Conservation (phyloP, 1,139 yeast species). For the Candida sp. region DNA sequence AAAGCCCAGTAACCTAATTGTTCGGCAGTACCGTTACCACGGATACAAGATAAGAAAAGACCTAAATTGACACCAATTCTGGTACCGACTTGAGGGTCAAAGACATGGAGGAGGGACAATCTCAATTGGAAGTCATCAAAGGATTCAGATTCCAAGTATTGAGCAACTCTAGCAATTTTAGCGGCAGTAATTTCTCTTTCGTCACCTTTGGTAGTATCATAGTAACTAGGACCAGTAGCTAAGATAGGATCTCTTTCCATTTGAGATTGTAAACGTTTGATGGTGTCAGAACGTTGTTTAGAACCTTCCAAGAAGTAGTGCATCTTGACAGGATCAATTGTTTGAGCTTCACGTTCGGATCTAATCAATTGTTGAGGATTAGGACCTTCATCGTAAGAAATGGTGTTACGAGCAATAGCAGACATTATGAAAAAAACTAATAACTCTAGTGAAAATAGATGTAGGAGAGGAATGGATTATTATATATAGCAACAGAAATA, state of each 20-base stretch:
- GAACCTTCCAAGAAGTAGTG: slow-evolving; percentile 47
- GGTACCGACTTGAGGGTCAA: slow-evolving; percentile 49
- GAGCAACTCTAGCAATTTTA: slow-evolving; percentile 41
- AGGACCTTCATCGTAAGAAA: slow-evolving; percentile 23
- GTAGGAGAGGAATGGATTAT: no score
- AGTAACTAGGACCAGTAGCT: slow-evolving; percentile 32
- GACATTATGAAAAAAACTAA: neutral
- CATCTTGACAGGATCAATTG: slow-evolving; percentile 42
- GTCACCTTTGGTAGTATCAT: slow-evolving; percentile 36
- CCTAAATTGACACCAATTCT: slow-evolving; percentile 52
- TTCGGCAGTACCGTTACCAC: slow-evolving; percentile 50
- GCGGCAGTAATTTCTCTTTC: slow-evolving; percentile 43
- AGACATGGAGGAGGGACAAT: slow-evolving; percentile 37
- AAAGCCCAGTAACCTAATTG: slow-evolving; percentile 72
- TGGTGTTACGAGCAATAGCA: slow-evolving; percentile 1
- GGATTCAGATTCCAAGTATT: slow-evolving; percentile 42
- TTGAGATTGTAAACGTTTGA: slow-evolving; percentile 35
- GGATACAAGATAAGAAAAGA: slow-evolving; percentile 43
- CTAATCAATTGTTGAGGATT: slow-evolving; percentile 32
- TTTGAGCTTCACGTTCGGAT: slow-evolving; percentile 28
- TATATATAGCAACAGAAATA: no score
- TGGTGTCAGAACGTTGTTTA: slow-evolving; percentile 28
- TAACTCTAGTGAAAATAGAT: no score
- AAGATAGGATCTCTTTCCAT: slow-evolving; percentile 50
- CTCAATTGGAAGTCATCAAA: slow-evolving; percentile 34